phyloP scores from a whole-genome alignment of 1,284 basidiomycete species.

The Ganoderma sinense region DNA sequence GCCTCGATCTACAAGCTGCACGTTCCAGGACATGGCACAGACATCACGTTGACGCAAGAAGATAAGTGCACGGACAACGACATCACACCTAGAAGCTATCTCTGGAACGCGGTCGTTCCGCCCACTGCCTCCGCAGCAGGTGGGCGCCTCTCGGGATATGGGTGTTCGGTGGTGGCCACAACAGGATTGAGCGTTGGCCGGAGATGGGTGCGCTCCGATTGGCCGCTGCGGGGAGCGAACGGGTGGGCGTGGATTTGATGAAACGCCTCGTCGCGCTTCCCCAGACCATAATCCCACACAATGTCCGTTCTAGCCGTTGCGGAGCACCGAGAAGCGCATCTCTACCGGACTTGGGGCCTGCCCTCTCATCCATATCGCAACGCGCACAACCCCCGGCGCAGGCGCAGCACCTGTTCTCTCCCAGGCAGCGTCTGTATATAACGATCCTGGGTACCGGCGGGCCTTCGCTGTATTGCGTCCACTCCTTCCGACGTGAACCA shows the following conservation, averaged over 20 bases:
- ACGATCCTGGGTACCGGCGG: slow-evolving; percentile 24
- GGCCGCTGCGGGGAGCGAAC: slow-evolving; percentile 13
- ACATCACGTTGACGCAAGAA: not conserved
- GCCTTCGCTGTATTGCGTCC: slow-evolving; percentile 17
- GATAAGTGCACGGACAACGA: not conserved
- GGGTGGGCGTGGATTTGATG: slow-evolving; percentile 20
- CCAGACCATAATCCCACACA: slow-evolving; percentile 17
- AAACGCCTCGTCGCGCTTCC: slow-evolving; percentile 19
- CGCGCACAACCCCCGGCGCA: slow-evolving; percentile 17
- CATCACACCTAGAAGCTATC: not conserved
- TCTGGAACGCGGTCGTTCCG: not conserved
- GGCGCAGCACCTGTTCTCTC: slow-evolving; percentile 29
- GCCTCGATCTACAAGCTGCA: slow-evolving; percentile 3
- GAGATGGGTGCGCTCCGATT: not conserved
- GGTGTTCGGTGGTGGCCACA: not conserved
- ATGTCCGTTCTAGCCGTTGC: slow-evolving; percentile 11
- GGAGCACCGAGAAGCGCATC: slow-evolving; percentile 13
- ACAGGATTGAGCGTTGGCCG: not conserved
- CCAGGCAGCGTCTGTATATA: slow-evolving; percentile 30
- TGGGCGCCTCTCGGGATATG: not conserved
- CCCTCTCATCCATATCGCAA: slow-evolving; percentile 27
- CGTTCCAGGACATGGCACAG: not conserved
- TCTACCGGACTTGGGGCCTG: slow-evolving; percentile 9
- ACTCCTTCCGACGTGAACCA: slow-evolving; percentile 22
- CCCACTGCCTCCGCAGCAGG: not conserved